A percentile compares a stretch with the other conserved stretches of the same genome.
Conservation (phyloP, 495 filamentous ascomycete species). For the Haplographium delicatum region DNA sequence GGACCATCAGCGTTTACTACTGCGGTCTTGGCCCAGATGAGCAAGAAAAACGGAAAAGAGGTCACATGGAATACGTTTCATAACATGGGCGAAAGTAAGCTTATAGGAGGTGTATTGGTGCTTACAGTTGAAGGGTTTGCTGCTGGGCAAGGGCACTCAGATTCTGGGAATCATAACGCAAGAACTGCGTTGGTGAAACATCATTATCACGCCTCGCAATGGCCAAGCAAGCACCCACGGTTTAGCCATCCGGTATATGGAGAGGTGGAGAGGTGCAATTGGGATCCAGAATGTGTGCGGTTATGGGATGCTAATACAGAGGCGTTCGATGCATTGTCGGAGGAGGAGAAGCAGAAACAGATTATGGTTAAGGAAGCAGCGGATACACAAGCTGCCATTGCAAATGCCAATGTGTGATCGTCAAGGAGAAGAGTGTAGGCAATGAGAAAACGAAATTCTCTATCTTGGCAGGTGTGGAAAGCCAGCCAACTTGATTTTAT, state of each 20-base stretch:
- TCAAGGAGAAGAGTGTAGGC: no score
- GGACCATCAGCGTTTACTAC: constrained; percentile 62
- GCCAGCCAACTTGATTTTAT: no score
- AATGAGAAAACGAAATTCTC: no score
- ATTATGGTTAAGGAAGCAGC: neutral
- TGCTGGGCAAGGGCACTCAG: constrained; percentile 59
- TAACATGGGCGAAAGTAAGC: constrained; percentile 49
- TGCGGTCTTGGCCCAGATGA: constrained; percentile 56
- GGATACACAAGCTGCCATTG: neutral
- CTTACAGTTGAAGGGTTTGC: constrained; percentile 60
- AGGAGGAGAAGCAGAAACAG: constrained; percentile 40
- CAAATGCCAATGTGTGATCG: no score
- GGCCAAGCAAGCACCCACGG: constrained; percentile 48
- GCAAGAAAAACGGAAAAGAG: constrained; percentile 8
- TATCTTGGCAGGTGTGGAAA: no score
- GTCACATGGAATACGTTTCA: constrained; percentile 55
- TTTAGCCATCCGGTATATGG: constrained; percentile 56
- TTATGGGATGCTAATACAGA: constrained; percentile 52
- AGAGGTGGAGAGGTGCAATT: constrained; percentile 60
- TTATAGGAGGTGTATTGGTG: constrained; percentile 52
- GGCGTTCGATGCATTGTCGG: constrained; percentile 38
- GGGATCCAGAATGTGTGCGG: constrained; percentile 52
- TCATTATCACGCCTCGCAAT: constrained; percentile 60
- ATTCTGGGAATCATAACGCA: constrained; percentile 57
- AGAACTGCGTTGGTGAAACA: constrained; percentile 54